These are phyloP conservation scores for Isabelozyma gotoi DNA, from an alignment of 805 yeast genomes.

Conservation along the genomic window DNA sequence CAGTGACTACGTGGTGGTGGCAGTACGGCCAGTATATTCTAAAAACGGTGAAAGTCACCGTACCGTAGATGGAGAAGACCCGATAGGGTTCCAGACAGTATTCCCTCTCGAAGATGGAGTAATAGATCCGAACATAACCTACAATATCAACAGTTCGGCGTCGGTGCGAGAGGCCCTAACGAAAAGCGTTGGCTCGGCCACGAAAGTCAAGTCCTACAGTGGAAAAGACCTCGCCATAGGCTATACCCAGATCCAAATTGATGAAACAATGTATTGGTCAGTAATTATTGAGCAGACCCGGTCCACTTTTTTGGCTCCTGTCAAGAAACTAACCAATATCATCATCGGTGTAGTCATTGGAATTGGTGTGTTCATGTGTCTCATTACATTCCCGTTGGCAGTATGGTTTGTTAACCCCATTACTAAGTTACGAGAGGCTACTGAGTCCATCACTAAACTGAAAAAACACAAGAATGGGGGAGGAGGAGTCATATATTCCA, in stretches of 20 bases:
- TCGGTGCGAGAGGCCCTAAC: conserved; percentile 30
- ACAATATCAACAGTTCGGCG: conserved; percentile 24
- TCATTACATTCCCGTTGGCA: conserved; percentile 79
- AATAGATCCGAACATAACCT: conserved; percentile 18
- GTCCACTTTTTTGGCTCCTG: conserved; percentile 60
- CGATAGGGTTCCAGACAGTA: conserved; percentile 47
- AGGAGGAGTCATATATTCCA: neutral
- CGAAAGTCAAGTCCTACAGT: conserved; percentile 17
- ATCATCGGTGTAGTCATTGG: conserved; percentile 79
- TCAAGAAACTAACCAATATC: conserved; percentile 59
- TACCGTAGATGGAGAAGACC: conserved; percentile 32
- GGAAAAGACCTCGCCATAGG: conserved; percentile 36
- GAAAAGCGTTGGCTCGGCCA: conserved; percentile 25
- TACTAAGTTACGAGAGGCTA: conserved; percentile 73
- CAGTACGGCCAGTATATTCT: conserved; percentile 32
- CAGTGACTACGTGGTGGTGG: conserved; percentile 29
- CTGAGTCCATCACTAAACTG: conserved; percentile 63
- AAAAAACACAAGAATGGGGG: conserved; percentile 19
- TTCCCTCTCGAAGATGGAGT: conserved; percentile 20
- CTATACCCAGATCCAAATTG: conserved; percentile 26
- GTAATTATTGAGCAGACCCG: conserved; percentile 68
- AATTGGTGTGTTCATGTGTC: conserved; percentile 69
- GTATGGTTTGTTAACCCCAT: conserved; percentile 86
- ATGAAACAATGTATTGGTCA: conserved; percentile 57
- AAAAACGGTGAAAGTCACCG: conserved; percentile 27